Percentiles rank a stretch among this genome's conserved stretches.
These are phyloP conservation scores for Cytidiella melzeri DNA, from an alignment of 768 basidiomycete genomes.

Conservation along the genomic window DNA sequence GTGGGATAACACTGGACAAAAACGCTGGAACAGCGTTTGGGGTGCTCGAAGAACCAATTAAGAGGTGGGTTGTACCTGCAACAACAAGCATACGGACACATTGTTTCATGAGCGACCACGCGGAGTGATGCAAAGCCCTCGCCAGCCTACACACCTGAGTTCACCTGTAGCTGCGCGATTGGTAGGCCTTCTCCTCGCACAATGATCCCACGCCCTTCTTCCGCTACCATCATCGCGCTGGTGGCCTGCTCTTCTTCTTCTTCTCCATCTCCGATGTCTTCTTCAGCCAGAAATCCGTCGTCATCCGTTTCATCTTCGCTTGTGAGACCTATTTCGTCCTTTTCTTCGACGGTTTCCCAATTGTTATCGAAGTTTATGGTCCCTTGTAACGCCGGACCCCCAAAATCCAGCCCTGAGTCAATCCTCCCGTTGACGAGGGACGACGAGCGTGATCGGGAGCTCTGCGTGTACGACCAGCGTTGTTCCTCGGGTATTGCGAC, in stretches of 20 bases:
- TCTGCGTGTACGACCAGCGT: constrained; percentile 70
- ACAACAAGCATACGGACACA: not conserved
- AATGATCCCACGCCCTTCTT: constrained; percentile 81
- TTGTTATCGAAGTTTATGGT: constrained; percentile 73
- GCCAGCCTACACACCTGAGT: constrained; percentile 53
- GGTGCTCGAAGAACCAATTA: constrained; percentile 75
- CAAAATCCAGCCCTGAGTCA: constrained; percentile 35
- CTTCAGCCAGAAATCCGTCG: constrained; percentile 32
- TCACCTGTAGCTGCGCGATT: constrained; percentile 56
- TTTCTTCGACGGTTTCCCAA: constrained; percentile 70
- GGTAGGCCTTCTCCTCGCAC: constrained; percentile 63
- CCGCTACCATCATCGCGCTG: constrained; percentile 70
- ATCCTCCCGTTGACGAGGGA: constrained; percentile 46
- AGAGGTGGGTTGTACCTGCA: constrained; percentile 88
- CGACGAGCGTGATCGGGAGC: constrained; percentile 64
- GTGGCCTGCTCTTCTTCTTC: constrained; percentile 63
- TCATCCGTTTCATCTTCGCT: constrained; percentile 50
- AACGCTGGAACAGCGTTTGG: constrained; percentile 76
- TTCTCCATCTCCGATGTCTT: constrained; percentile 36
- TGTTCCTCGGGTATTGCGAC: constrained; percentile 50
- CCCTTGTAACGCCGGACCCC: constrained; percentile 37
- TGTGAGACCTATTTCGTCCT: constrained; percentile 54
- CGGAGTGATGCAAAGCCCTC: not conserved
- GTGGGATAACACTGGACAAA: constrained; percentile 62
- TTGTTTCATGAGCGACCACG: not conserved